Evolutionary conservation across 1,284 basidiomycete genomes (phyloP), one percentile per base, ranked within the genome.

Genomic region (Ceratobasidium papillatum): DNA sequence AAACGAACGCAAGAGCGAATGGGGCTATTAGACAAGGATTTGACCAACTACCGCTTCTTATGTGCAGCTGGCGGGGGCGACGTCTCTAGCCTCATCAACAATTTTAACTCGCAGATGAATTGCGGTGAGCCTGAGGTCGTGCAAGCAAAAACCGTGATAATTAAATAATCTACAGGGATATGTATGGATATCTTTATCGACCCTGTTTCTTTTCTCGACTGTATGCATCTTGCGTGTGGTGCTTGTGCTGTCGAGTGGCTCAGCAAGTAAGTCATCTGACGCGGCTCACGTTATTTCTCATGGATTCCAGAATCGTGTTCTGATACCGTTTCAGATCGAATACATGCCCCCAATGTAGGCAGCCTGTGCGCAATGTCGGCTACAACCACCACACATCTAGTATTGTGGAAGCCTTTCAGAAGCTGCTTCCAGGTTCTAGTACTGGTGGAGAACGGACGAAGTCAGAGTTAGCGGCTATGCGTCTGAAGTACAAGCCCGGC

Each of bases 171-270:
- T 25, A 34, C 27, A 58, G 54, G 27, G 27, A 58, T 58, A 30
- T 58, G 54, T 58, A 27, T 58, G 27, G 54, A 58, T 12, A 32
- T 58, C 3, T 34, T 58, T n/a, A 5, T 58, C 7, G 27, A 58
- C 27, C 54, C 54, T 25, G 54, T 58, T 30, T 27, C 54, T 30
- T 58, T 58, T 19, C 12, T 34, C 27, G 54, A 58, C 27, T 58
- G 54, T 30, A 58, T 58, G 54, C 54, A 58, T 19, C 9, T 58
- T 58, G 14, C 54, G 19, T 58, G 54, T 22, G 54, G 54, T 3
- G 25, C 54, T n/a, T 58, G 54, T n/a, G 54, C 54, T 27, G 54
- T 58, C 11, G 54, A 34, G 32, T 58, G 54, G 54, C 27, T 58
- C 14, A 58, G 32, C 25, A 27, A 25, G 54, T 58, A 30, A 58